phyloP scores from a whole-genome alignment of 805 yeast species.

The Sugiyamaella lignohabitans region DNA sequence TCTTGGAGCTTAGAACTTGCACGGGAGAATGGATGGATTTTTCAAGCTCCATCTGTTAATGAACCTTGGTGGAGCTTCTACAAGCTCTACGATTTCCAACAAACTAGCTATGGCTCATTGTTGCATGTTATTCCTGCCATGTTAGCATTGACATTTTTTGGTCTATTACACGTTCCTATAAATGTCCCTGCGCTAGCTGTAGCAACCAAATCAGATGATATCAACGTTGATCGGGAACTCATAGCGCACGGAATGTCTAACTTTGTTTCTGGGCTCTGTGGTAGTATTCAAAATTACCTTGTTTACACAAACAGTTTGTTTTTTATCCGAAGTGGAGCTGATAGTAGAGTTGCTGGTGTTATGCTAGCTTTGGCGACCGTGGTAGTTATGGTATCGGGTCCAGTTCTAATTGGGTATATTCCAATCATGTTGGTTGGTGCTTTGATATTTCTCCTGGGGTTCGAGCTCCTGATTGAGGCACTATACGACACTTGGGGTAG shows the following conservation, averaged over 20 bases:
- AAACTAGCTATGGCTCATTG: conserved; percentile 72
- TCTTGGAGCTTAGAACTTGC: conserved; percentile 53
- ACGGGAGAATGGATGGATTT: conserved; percentile 79
- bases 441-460: conserved; percentile 81
- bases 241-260: conserved; percentile 94
- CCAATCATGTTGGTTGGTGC: conserved; percentile 97
- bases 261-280: conserved; percentile 71
- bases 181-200: conserved; percentile 97
- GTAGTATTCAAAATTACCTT: conserved; percentile 88
- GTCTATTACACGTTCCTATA: conserved; percentile 92
- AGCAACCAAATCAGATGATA: conserved; percentile 66
- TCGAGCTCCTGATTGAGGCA: conserved; percentile 83
- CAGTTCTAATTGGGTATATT: conserved; percentile 84
- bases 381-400: conserved; percentile 79
- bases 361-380: conserved; percentile 78
- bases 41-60: conserved; percentile 52
- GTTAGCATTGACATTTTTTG: conserved; percentile 93
- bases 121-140: conserved; percentile 76
- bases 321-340: conserved; percentile 93
- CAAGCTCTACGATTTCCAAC: conserved; percentile 55
- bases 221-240: conserved; percentile 87
- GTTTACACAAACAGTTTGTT: conserved; percentile 91
- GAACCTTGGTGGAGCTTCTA: conserved; percentile 90
- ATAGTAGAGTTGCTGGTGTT: conserved; percentile 82
- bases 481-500: conserved; percentile 77